Evolutionary conservation across 2,329 filamentous ascomycete species (phyloP).

Genomic region (Calycina herbarum): DNA sequence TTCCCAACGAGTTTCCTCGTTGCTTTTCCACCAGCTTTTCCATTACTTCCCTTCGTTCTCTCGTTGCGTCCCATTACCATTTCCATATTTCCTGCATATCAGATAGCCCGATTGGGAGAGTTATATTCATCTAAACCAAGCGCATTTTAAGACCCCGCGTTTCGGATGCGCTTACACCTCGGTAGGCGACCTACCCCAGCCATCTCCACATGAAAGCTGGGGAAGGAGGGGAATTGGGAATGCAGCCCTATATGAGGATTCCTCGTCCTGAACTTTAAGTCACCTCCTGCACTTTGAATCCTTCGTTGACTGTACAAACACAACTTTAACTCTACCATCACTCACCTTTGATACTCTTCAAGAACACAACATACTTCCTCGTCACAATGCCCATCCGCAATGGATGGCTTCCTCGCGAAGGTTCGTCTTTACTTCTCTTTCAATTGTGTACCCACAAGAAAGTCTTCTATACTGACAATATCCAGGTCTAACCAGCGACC

Average conservation of each 20-base stretch:
- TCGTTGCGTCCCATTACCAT: too few relatives aligned
- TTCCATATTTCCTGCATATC: not conserved
- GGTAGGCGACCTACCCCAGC: not conserved
- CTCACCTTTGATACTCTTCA: not conserved
- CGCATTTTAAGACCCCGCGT: slow-evolving; percentile 5
- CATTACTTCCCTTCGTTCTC: too few relatives aligned
- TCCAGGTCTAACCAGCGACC: slow-evolving; percentile 57
- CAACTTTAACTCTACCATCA: not conserved
- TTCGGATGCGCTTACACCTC: not conserved
- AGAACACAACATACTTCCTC: not conserved
- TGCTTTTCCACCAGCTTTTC: too few relatives aligned
- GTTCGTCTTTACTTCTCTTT: slow-evolving; percentile 26
- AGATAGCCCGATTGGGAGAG: not conserved
- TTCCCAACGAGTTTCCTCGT: too few relatives aligned
- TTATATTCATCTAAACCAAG: not conserved
- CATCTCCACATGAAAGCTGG: slow-evolving; percentile 4
- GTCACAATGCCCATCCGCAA: slow-evolving; percentile 47
- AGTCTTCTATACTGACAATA: not conserved
- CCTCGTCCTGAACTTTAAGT: not conserved
- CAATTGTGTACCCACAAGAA: not conserved
- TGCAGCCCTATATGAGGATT: not conserved
- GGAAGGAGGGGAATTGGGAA: not conserved
- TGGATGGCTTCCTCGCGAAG: slow-evolving; percentile 53
- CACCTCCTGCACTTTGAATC: not conserved
- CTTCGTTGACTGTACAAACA: not conserved